A percentile compares a stretch with the other conserved stretches of the same genome.
phyloP scores from a whole-genome alignment of 176 grass and related monocot species.

The Eleusine coracana region DNA sequence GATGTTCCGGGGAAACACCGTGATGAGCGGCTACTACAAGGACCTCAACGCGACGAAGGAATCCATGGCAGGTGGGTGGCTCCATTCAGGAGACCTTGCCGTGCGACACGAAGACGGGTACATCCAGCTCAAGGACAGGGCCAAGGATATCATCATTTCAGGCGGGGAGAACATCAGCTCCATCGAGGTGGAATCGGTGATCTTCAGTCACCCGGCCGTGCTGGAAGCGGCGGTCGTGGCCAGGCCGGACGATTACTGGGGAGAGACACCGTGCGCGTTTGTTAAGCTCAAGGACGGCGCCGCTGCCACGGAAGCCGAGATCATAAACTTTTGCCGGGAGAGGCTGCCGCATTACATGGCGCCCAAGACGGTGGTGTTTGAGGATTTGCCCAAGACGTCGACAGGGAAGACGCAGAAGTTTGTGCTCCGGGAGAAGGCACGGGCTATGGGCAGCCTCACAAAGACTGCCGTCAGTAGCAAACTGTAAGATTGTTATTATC shows the following conservation, averaged over 20 bases:
- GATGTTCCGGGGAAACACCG: slow-evolving; percentile 58
- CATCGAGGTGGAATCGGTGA: slow-evolving; percentile 54
- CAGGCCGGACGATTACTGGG: slow-evolving; percentile 43
- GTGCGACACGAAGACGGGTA: slow-evolving; percentile 53
- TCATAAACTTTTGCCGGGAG: slow-evolving; percentile 43
- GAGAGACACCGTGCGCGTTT: slow-evolving; percentile 56
- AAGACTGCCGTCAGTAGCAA: slow-evolving; percentile 7
- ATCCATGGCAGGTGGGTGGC: slow-evolving; percentile 55
- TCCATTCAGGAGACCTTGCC: slow-evolving; percentile 55
- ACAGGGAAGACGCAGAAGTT: slow-evolving; percentile 63
- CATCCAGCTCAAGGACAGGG: slow-evolving; percentile 62
- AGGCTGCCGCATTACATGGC: slow-evolving; percentile 54
- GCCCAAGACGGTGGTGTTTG: slow-evolving; percentile 54
- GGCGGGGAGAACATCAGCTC: slow-evolving; percentile 63
- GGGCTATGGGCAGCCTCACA: slow-evolving; percentile 49
- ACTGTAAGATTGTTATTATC: slow-evolving; percentile 6
- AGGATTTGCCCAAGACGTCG: slow-evolving; percentile 51
- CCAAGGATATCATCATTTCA: slow-evolving; percentile 58
- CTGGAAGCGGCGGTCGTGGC: slow-evolving; percentile 54
- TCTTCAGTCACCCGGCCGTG: slow-evolving; percentile 56
- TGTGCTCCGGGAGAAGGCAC: slow-evolving; percentile 51
- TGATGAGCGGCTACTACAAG: slow-evolving; percentile 63
- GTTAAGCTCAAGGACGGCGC: slow-evolving; percentile 41
- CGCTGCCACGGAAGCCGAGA: slow-evolving; percentile 21
- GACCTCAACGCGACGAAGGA: slow-evolving; percentile 41